phyloP scores from a whole-genome alignment of 768 basidiomycete species.

The Crassisporium funariophilum region DNA sequence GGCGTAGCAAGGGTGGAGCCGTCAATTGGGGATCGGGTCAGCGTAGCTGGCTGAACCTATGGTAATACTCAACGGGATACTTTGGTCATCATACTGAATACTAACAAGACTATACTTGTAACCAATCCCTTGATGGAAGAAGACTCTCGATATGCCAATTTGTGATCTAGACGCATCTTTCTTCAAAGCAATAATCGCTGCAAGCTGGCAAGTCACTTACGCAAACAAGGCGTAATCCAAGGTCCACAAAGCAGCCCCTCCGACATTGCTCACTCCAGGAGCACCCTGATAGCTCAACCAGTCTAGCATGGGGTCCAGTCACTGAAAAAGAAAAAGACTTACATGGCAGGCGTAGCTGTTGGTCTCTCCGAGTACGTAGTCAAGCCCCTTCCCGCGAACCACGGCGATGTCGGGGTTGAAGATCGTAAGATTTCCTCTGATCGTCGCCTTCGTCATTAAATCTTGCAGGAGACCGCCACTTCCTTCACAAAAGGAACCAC shows the following conservation, averaged over 20 bases:
- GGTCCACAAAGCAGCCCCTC: constrained; percentile 71
- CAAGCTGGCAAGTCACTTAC: constrained; percentile 25
- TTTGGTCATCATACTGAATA: neutral
- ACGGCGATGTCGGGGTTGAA: constrained; percentile 58
- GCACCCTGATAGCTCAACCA: constrained; percentile 36
- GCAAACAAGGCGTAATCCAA: constrained; percentile 67
- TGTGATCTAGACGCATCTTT: constrained; percentile 41
- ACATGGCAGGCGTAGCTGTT: constrained; percentile 54
- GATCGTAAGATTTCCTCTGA: constrained; percentile 55
- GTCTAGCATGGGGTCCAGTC: neutral
- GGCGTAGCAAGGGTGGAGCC: constrained; percentile 52
- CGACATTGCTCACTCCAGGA: constrained; percentile 64
- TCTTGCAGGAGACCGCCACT: constrained; percentile 55
- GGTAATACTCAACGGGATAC: no score
- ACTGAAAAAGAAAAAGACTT: constrained; percentile 18
- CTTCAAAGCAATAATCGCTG: neutral
- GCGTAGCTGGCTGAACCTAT: constrained; percentile 67
- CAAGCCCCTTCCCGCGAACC: constrained; percentile 44
- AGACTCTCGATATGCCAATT: constrained; percentile 53
- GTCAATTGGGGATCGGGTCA: constrained; percentile 60
- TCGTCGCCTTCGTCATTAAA: constrained; percentile 63
- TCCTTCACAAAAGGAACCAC: constrained; percentile 64
- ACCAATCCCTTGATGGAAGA: constrained; percentile 70
- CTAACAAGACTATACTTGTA: constrained; percentile 68
- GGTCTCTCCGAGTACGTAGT: constrained; percentile 68